Conservation (phyloP, 179 eudicot species). For the Vitellaria paradoxa region DNA sequence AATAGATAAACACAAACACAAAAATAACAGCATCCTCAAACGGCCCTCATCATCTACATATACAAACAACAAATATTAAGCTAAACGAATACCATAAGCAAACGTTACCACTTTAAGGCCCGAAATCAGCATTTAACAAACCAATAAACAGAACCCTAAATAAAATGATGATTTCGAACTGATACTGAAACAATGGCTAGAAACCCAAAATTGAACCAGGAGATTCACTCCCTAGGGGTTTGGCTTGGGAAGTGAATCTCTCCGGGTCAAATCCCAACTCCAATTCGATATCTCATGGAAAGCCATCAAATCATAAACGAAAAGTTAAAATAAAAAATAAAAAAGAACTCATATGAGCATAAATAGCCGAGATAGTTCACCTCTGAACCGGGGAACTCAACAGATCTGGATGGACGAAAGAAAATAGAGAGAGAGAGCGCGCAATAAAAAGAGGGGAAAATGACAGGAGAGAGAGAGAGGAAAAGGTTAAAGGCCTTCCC, state of each 20-base stretch:
- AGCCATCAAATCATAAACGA: too few relatives aligned
- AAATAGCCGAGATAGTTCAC: too few relatives aligned
- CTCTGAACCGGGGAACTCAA: conserved; percentile 2
- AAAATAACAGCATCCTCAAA: too few relatives aligned
- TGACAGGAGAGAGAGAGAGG: neutral
- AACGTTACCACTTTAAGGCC: too few relatives aligned
- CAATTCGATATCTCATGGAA: neutral
- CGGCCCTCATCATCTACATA: neutral
- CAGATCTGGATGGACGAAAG: neutral
- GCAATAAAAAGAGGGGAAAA: neutral
- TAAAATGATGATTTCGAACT: neutral
- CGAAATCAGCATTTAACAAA: neutral
- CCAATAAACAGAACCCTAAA: neutral
- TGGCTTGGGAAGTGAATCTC: too few relatives aligned
- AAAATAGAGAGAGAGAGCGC: neutral
- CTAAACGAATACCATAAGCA: neutral
- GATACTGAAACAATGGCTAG: neutral
- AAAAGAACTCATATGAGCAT: too few relatives aligned
- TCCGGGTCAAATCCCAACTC: too few relatives aligned
- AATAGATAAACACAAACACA: too few relatives aligned
- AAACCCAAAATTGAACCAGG: too few relatives aligned
- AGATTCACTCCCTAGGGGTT: too few relatives aligned
- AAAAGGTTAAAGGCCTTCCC: too few relatives aligned
- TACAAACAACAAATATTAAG: neutral
- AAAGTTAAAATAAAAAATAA: too few relatives aligned